Conservation (phyloP, 371 early-diverging fungal genomes). For the Rhizopus stolonifer region DNA sequence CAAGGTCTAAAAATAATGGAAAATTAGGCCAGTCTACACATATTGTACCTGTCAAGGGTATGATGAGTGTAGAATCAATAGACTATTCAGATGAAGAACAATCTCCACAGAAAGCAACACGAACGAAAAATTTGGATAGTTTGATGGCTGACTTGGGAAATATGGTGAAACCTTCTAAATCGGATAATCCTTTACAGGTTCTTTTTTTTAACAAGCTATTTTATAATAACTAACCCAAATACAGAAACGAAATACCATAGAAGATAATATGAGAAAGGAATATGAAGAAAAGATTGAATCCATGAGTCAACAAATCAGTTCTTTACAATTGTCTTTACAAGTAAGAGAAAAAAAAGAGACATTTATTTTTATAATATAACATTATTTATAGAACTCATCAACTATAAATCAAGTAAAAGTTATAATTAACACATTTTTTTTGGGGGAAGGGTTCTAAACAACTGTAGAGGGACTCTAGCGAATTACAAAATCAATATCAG, state of each 20-base stretch:
- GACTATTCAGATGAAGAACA: conserved; percentile 29
- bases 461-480: conserved; percentile 11
- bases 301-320: conserved; percentile 45
- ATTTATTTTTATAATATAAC: neutral
- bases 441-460: too few species aligned
- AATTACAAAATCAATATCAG: conserved; percentile 51
- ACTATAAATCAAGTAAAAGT: too few species aligned
- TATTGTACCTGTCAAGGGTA: conserved; percentile 52
- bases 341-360: conserved; percentile 8
- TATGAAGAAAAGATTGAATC: conserved; percentile 60
- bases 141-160: conserved; percentile 84
- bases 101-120: neutral
- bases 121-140: conserved; percentile 48
- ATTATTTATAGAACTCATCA: conserved; percentile 3
- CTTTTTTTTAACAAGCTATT: neutral
- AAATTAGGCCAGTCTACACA: conserved; percentile 46
- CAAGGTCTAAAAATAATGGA: conserved; percentile 6
- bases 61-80: conserved; percentile 41
- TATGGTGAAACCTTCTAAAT: conserved; percentile 51
- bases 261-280: conserved; percentile 41
- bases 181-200: neutral
- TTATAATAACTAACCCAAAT: neutral
- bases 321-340: conserved; percentile 40
- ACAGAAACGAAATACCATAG: neutral
- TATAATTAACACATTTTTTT: neutral